Base-by-base conservation (phyloP, 2,329 filamentous ascomycete species). In the Fusarium clavum region DNA sequence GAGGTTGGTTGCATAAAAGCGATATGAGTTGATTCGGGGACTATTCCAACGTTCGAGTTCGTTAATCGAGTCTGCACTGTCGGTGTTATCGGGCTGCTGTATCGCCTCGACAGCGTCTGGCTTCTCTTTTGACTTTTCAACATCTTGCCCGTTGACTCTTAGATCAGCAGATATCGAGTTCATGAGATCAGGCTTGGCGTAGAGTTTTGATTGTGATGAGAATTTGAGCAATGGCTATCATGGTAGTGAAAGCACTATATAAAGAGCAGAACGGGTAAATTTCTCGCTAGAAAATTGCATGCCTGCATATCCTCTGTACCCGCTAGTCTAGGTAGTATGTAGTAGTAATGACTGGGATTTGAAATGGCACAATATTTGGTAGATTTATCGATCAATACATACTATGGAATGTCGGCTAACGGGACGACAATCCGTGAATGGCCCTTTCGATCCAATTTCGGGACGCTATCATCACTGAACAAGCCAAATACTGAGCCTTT, bases 21-120 rank as follows among this genome's bases (percentile, higher is more conserved):
- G 86, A 71, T 82, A 89, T 7, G 87, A 79, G 75, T 91, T 92
- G 44, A 83, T 81, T 11, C 80, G 77, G 0, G 90, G 85, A n/a
- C 81, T 79, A 73, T 92, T 92, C 91, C 91, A 93, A 77, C 77
- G 81, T 73, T 91, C 86, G 18, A 71, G 60, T 18, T 58, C 64
- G 18, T 52, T 40, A 6, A 58, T 40, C 7, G 70, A 73, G 24
- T 66, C 58, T 34, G 27, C 57, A 38, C 49, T 55, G 20, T 57
- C 57, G 14, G 18, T 46, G 2, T 24, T 64, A n/a, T 64, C 46
- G 6, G 34, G 41, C 6, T 69, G 63, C 11, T 57, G 29, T 8
- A 53, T 16, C 14, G 55, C 55, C 53, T 64, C 45, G n/a, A 60
- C 41, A 48, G 38, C 29, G 38, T 29, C 52, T 22, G 54, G 38